These are phyloP conservation scores for Tubosaeta sp. DNA, from an alignment of 768 basidiomycete genomes.

Conservation along the genomic window DNA sequence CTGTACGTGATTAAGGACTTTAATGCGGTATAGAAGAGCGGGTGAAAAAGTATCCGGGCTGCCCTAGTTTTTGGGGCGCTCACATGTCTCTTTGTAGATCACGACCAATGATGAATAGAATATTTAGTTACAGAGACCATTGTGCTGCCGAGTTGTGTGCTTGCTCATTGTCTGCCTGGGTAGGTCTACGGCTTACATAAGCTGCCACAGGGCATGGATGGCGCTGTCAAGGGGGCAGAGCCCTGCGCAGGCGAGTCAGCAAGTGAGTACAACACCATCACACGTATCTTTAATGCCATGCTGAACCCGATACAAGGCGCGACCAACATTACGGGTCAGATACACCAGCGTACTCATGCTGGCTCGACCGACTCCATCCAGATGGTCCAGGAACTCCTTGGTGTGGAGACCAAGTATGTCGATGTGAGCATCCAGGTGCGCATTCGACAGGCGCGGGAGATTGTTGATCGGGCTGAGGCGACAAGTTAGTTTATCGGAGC, in stretches of 20 bases:
- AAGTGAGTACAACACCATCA: neutral
- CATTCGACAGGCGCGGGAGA: neutral
- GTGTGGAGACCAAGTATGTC: slow-evolving; percentile 43
- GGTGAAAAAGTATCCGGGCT: neutral
- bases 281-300: slow-evolving; percentile 5
- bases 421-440: slow-evolving; percentile 56
- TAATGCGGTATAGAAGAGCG: neutral
- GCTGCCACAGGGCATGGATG: neutral
- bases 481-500: slow-evolving; percentile 62
- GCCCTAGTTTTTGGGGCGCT: neutral
- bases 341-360: slow-evolving; percentile 3
- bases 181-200: neutral
- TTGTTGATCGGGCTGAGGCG: slow-evolving; percentile 3
- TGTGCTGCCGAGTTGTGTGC: too few relatives aligned
- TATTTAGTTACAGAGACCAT: too few relatives aligned
- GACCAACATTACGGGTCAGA: slow-evolving; percentile 9
- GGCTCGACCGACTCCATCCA: slow-evolving; percentile 21
- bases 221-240: neutral
- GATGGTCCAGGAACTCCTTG: slow-evolving; percentile 28
- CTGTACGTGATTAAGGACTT: neutral
- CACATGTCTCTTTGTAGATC: neutral
- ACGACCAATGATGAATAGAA: neutral
- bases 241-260: neutral
- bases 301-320: slow-evolving; percentile 9
- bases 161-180: too few relatives aligned